phyloP scores from a whole-genome alignment of 306 rosid species.

The Cucumis cinereus region DNA sequence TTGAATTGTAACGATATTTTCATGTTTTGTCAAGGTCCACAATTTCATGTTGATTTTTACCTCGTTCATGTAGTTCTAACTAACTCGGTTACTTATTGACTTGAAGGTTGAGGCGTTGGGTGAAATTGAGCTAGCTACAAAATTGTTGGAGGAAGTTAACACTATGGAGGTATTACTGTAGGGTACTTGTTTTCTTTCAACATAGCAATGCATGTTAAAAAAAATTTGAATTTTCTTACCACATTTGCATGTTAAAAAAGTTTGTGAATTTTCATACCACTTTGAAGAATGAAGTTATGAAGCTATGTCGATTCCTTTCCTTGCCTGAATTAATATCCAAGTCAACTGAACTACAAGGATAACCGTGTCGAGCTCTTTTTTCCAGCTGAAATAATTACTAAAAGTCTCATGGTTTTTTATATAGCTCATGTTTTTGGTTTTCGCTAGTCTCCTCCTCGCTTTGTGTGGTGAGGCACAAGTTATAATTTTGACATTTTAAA shows the following conservation, averaged over 20 bases:
- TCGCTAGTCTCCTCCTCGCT: not conserved
- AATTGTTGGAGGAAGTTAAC: conserved; percentile 43
- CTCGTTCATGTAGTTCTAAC: not conserved
- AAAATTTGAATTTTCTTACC: not conserved
- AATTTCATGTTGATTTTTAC: not conserved
- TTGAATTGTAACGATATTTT: not conserved
- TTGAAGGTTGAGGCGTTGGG: conserved; percentile 87
- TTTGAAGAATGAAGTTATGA: not conserved
- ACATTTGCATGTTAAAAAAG: not conserved
- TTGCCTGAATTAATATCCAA: not conserved
- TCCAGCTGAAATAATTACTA: not conserved
- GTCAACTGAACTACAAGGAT: not conserved
- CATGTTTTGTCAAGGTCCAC: not conserved
- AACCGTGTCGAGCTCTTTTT: not conserved
- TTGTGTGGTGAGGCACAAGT: not conserved
- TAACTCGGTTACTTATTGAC: not conserved
- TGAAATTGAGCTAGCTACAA: conserved; percentile 91
- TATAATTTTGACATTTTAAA: not conserved
- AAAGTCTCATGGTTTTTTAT: not conserved
- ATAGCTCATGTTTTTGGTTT: not conserved
- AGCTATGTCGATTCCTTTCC: not conserved
- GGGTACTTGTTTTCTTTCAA: conserved; percentile 9
- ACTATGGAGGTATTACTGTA: conserved; percentile 47
- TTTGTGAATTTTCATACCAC: not conserved
- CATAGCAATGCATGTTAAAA: not conserved